phyloP scores from a whole-genome alignment of 495 filamentous ascomycete genomes.

The Darksidea phi region DNA sequence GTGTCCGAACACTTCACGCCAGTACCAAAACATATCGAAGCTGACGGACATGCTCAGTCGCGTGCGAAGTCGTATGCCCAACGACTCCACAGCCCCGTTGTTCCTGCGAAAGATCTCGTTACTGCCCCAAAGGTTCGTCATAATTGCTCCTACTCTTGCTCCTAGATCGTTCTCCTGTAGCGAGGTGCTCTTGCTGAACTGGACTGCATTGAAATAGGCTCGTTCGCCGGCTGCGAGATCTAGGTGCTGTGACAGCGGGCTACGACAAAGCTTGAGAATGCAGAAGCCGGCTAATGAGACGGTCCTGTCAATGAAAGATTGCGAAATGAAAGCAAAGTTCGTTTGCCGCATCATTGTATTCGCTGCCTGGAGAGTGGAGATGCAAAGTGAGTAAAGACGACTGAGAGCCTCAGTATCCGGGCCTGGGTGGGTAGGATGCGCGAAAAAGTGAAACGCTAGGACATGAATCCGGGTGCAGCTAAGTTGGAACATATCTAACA shows the following conservation, averaged over 20 bases:
- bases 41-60: conserved; percentile 29
- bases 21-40: conserved; percentile 36
- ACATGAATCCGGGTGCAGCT: conserved; percentile 27
- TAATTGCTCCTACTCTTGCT: conserved; percentile 9
- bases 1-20: conserved; percentile 32
- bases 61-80: conserved; percentile 19
- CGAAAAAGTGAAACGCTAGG: conserved; percentile 27
- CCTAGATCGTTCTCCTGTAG: conserved; percentile 20
- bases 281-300: conserved; percentile 18
- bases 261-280: conserved; percentile 15
- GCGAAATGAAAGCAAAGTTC: conserved; percentile 11
- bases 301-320: conserved; percentile 26
- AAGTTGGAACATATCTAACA: conserved; percentile 25
- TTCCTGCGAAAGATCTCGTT: conserved; percentile 18
- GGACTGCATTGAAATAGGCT: conserved; percentile 24
- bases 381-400: conserved; percentile 21
- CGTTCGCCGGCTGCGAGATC: conserved; percentile 20
- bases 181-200: conserved; percentile 20
- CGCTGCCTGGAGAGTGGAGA: conserved; percentile 12
- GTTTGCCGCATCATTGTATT: conserved; percentile 6
- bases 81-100: conserved; percentile 18
- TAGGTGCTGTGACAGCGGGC: conserved; percentile 21
- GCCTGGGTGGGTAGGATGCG: neutral
- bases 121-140: conserved; percentile 30
- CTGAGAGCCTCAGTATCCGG: conserved; percentile 16